Base-by-base conservation (phyloP, 169 alveolate species). In the Plasmodium yoelii region DNA sequence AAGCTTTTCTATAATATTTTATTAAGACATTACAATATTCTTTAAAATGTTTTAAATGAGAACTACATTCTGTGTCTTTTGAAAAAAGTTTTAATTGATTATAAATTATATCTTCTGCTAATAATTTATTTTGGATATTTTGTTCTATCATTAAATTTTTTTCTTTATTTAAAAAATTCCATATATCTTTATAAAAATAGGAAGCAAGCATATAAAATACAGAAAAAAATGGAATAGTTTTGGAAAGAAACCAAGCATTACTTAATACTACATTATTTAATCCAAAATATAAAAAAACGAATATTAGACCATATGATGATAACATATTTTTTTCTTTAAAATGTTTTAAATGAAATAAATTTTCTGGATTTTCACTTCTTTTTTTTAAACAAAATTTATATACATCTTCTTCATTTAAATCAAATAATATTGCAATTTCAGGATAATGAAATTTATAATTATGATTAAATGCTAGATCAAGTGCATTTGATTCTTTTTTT, bases 181-280 rank as follows among this genome's bases (percentile, higher is more conserved):
- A 68, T 1, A 56, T 39, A 42, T 70, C 95, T 74, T 64, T 92
- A 94, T 95, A 95, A 88, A 93, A 95, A 94, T 95, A 94, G 3
- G 96, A 93, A 5, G 96, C 97, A 69, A 95, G 93, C 96, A 95
- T 93, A 90, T 95, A 95, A 88, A 95, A 95, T 15, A 95, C 97
- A 5, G 96, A 95, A 55, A 96, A 96, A 84, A 95, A 95, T 13
- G 97, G 97, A 51, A 95, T 91, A 1, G 97, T 95, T 73, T 95
- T 95, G 2, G 97, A 94, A 34, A 94, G 92, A 72, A 95, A 95
- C 97, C 97, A 95, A 5, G 97, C 97, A 82, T 95, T 95, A 77
- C 97, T 93, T 87, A 95, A 84, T 5, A 94, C 97, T 10, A 95
- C 92, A 92, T 95, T 95, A 24, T 95, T 92, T 72, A 95, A 70